Evolutionary conservation across 768 basidiomycete genomes (phyloP).

Genomic region (Cystobasidium tubakii): DNA sequence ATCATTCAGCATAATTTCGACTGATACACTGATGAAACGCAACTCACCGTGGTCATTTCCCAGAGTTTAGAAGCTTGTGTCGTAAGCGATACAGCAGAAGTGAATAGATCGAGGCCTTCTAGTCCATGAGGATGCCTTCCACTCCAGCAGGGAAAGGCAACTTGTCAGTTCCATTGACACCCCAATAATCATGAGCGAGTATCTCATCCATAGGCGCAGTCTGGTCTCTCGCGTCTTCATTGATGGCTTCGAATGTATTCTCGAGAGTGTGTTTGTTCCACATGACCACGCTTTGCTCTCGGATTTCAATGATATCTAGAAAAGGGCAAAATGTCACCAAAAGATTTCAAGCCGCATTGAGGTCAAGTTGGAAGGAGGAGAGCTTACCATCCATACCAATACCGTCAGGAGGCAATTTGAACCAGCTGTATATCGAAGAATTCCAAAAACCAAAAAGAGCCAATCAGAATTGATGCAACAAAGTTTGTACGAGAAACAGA

Average conservation of each 20-base stretch:
- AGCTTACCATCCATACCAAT: not conserved
- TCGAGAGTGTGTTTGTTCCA: slow-evolving; percentile 6
- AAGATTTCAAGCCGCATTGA: too few relatives aligned
- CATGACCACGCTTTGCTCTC: not conserved
- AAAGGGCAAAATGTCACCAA: not conserved
- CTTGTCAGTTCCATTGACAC: not conserved
- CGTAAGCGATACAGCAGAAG: too few relatives aligned
- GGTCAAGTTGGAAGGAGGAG: too few relatives aligned
- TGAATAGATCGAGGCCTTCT: too few relatives aligned
- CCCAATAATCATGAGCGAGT: not conserved
- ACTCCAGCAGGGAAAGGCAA: not conserved
- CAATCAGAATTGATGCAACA: too few relatives aligned
- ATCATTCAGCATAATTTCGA: too few relatives aligned
- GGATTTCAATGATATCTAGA: slow-evolving; percentile 1
- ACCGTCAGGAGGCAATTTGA: not conserved
- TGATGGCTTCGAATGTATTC: not conserved
- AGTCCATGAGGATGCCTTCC: not conserved
- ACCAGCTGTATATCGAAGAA: not conserved
- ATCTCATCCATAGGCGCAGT: not conserved
- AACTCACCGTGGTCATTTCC: too few relatives aligned
- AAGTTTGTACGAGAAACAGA: too few relatives aligned
- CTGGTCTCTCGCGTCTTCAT: not conserved
- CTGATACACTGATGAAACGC: too few relatives aligned
- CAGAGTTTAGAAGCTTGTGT: too few relatives aligned
- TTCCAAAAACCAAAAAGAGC: too few relatives aligned